phyloP scores from a whole-genome alignment of 1,284 basidiomycete species.

The Microbotryum silenes-acaulis region DNA sequence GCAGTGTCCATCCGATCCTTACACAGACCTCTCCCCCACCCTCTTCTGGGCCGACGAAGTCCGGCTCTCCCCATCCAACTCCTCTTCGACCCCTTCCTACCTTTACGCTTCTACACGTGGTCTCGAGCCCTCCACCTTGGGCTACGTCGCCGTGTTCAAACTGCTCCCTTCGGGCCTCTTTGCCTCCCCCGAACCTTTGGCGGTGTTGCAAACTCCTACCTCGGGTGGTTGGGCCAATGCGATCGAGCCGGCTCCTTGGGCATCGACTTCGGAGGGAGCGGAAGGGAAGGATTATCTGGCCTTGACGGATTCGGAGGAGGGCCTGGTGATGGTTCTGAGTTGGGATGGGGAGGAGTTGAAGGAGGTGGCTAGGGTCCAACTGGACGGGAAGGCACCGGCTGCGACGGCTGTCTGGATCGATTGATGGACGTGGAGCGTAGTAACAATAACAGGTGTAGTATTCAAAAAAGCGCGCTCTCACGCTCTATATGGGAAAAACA shows the following conservation, averaged over 20 bases:
- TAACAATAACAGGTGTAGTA: too few relatives aligned
- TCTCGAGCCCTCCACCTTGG: slow-evolving; percentile 36
- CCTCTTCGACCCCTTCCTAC: slow-evolving; percentile 20
- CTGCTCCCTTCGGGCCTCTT: slow-evolving; percentile 36
- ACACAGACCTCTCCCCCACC: slow-evolving; percentile 14
- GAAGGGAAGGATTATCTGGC: slow-evolving; percentile 36
- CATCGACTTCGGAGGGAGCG: slow-evolving; percentile 18
- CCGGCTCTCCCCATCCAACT: slow-evolving; percentile 36
- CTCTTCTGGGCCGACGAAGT: slow-evolving; percentile 43
- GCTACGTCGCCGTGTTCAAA: slow-evolving; percentile 40
- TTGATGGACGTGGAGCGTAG: background rate
- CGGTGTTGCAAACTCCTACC: slow-evolving; percentile 40
- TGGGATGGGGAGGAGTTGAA: slow-evolving; percentile 32
- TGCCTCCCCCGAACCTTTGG: slow-evolving; percentile 24
- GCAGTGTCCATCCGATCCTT: background rate
- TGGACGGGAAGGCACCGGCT: slow-evolving; percentile 30
- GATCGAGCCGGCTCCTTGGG: slow-evolving; percentile 38
- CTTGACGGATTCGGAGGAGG: slow-evolving; percentile 42
- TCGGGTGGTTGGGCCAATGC: slow-evolving; percentile 45
- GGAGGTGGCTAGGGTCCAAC: slow-evolving; percentile 35
- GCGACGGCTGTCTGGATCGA: slow-evolving; percentile 36
- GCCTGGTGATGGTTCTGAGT: slow-evolving; percentile 38
- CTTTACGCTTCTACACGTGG: slow-evolving; percentile 43
- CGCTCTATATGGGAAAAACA: too few relatives aligned
- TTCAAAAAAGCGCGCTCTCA: too few relatives aligned